Evolutionary conservation across 768 basidiomycete species (phyloP).

Genomic region (Scleroderma bovista): DNA sequence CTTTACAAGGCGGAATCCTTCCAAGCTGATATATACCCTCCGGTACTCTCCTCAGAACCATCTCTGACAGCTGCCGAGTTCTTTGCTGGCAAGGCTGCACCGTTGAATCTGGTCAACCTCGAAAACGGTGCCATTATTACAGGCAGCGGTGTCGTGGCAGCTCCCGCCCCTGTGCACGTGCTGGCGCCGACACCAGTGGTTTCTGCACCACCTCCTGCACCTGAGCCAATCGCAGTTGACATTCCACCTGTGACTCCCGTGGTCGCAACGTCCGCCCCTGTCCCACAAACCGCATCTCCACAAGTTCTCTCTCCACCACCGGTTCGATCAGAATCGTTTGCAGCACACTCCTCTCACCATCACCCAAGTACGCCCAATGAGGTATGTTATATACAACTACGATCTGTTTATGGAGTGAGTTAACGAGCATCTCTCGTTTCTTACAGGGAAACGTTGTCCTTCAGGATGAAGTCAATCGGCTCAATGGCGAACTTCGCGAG

Average conservation of each 20-base stretch:
- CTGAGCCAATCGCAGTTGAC: conserved; percentile 27
- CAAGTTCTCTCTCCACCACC: conserved; percentile 7
- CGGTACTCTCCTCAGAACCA: conserved; percentile 77
- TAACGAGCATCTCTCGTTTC: neutral
- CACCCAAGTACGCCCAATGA: conserved; percentile 14
- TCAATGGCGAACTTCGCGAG: conserved; percentile 67
- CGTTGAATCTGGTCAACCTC: conserved; percentile 76
- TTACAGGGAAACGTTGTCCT: conserved; percentile 23
- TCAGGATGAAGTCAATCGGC: conserved; percentile 53
- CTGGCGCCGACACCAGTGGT: conserved; percentile 24
- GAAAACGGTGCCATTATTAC: conserved; percentile 54
- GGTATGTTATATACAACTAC: conserved; percentile 19
- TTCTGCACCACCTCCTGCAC: conserved; percentile 22
- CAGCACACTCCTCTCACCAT: neutral
- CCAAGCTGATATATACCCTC: conserved; percentile 97
- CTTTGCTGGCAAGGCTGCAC: conserved; percentile 76
- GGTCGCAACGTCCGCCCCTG: too few relatives aligned
- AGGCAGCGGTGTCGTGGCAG: conserved; percentile 19
- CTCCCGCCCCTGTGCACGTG: conserved; percentile 14
- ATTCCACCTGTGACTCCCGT: conserved; percentile 12
- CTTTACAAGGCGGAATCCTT: conserved; percentile 74
- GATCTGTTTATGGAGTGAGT: neutral
- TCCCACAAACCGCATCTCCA: conserved; percentile 13
- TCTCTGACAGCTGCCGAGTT: conserved; percentile 80
- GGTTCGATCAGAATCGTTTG: conserved; percentile 11